Evolutionary conservation across 1,139 yeast genomes (phyloP), one percentile per base, ranked within the genome.

Genomic region (Kurtzmaniella quercitrusa): DNA sequence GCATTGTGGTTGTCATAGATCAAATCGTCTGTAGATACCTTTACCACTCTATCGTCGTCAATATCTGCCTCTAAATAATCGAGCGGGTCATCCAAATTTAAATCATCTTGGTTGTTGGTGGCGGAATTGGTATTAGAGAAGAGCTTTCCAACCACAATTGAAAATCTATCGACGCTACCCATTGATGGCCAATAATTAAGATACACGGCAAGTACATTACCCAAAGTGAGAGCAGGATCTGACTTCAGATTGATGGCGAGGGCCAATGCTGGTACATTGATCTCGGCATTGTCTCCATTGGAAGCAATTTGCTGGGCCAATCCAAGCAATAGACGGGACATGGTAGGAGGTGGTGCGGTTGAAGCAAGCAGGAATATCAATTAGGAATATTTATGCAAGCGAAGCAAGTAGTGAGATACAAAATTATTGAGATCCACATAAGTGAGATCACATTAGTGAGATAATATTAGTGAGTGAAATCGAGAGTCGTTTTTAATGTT

Each of bases 171-270:
- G n/a, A 26, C 30, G 12, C 30, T 26, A 12, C 34, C 34, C 18
- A 30, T 14, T 14, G 45, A 34, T 18, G 45, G 45, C 17, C 32
- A 23, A 30, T 40, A 42, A 32, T 23, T 15, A 2, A 46, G 30
- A 14, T 47, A 20, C 1, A 46, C 20, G 5, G 38, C 41, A 23
- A 46, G 42, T 3, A 47, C 37, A 28, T 47, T 49, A 23, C 42
- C 42, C 18, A 42, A 17, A 1, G 45, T 45, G 21, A 46, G 34
- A 38, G 32, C 46, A 22, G 40, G n/a, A 19, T 34, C 37, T 8
- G 37, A 34, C 28, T 40, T 28, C 6, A 22, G 15, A 4, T 3
- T 11, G 8, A 43, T 38, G 15, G 33, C 14, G 2, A 12, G 17
- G 9, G 14, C 14, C 11, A 44, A 11, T 7, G 41, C n/a, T 3